phyloP scores from a whole-genome alignment of 2,329 filamentous ascomycete genomes.

The Pseudocercospora cruenta region DNA sequence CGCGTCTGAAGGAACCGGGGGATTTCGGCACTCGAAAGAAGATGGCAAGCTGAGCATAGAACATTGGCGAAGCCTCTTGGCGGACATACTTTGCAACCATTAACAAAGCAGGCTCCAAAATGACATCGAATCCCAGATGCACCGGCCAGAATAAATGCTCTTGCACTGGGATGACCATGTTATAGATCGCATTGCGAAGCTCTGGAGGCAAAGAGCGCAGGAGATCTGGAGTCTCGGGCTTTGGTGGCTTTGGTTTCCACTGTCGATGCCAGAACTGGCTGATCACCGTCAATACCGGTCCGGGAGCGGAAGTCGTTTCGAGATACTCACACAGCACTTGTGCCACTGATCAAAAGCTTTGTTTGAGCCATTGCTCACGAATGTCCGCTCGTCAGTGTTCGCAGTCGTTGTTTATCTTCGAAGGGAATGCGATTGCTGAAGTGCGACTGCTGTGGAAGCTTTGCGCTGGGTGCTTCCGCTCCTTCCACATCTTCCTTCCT shows the following conservation, averaged over 20 bases:
- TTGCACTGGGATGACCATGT: not conserved
- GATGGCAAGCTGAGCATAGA: conserved; percentile 1
- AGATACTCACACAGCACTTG: not conserved
- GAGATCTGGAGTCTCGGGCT: conserved; percentile 11
- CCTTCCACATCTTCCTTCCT: not conserved
- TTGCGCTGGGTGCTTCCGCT: not conserved
- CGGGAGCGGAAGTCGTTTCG: not conserved
- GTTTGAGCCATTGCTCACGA: not conserved
- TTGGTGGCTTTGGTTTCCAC: conserved; percentile 9
- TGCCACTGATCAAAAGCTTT: not conserved
- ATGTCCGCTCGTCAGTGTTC: not conserved
- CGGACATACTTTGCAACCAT: conserved; percentile 15
- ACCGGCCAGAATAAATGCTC: not conserved
- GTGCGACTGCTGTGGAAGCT: not conserved
- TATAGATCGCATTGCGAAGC: conserved; percentile 14
- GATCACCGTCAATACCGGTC: not conserved
- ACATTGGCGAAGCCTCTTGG: conserved; percentile 19
- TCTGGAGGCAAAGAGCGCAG: conserved; percentile 11
- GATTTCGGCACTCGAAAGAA: too few relatives aligned
- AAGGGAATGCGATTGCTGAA: not conserved
- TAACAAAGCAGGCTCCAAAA: conserved; percentile 16
- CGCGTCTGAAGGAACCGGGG: not conserved
- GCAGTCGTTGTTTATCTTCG: not conserved
- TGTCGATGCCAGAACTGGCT: not conserved
- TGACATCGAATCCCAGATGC: too few relatives aligned